These are phyloP conservation scores for Arabidopsis lyrata DNA, from an alignment of 441 rosid species.

Conservation along the genomic window DNA sequence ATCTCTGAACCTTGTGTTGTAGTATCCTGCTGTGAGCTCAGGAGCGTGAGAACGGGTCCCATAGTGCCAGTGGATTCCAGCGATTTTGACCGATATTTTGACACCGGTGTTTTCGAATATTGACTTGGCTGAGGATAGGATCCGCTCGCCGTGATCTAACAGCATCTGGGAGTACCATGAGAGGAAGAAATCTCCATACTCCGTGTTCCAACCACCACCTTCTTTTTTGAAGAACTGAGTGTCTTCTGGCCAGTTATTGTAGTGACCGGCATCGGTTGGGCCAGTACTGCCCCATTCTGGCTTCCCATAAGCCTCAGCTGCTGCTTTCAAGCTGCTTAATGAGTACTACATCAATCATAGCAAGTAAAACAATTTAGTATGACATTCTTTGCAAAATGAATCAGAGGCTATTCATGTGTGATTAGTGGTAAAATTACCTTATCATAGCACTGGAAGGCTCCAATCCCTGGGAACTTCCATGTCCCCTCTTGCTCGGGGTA, in stretches of 20 bases:
- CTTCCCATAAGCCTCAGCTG: slow-evolving; percentile 82
- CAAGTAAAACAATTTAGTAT: background rate
- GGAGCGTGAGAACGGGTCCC: slow-evolving; percentile 89
- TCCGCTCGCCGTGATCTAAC: slow-evolving; percentile 78
- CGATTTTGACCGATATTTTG: slow-evolving; percentile 84
- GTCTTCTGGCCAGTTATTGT: slow-evolving; percentile 96
- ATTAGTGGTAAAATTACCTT: slow-evolving; percentile 52
- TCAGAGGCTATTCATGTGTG: slow-evolving; percentile 1
- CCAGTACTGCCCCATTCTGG: slow-evolving; percentile 93
- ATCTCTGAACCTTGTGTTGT: slow-evolving; percentile 81
- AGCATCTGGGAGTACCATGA: slow-evolving; percentile 88
- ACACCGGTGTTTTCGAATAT: slow-evolving; percentile 53
- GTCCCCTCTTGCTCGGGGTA: slow-evolving; percentile 85
- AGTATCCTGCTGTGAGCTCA: slow-evolving; percentile 96
- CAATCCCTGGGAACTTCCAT: slow-evolving; percentile 96
- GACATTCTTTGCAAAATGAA: background rate
- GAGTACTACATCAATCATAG: slow-evolving; percentile 61
- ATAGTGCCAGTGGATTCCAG: slow-evolving; percentile 97
- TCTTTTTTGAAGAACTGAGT: slow-evolving; percentile 77
- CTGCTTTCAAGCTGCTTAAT: slow-evolving; percentile 79
- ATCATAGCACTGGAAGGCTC: slow-evolving; percentile 95
- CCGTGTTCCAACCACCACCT: slow-evolving; percentile 77
- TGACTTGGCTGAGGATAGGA: slow-evolving; percentile 64
- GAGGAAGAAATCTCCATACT: slow-evolving; percentile 86
- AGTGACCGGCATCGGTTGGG: slow-evolving; percentile 91